Conservation (phyloP, 257 asterid species). For the Plantago elongata region DNA sequence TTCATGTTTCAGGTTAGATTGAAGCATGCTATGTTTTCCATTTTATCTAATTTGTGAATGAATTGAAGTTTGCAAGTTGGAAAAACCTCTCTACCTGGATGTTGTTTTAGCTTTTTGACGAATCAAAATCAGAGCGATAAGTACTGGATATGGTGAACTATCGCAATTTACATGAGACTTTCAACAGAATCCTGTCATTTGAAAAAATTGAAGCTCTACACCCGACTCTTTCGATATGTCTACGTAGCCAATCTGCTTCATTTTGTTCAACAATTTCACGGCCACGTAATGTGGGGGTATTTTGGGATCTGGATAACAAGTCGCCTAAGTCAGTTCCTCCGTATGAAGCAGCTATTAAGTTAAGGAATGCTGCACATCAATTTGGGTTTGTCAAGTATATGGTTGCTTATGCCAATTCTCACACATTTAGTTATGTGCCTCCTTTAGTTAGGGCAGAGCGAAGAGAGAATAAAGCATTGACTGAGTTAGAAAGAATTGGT, state of each 20-base stretch:
- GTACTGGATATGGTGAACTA: slow-evolving; percentile 28
- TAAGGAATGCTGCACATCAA: slow-evolving; percentile 56
- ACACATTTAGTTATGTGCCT: slow-evolving; percentile 71
- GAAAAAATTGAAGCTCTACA: slow-evolving; percentile 11
- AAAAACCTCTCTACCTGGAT: not conserved
- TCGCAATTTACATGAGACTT: slow-evolving; percentile 19
- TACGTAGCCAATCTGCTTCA: slow-evolving; percentile 30
- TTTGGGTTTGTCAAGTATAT: slow-evolving; percentile 70
- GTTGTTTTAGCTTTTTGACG: slow-evolving; percentile 1
- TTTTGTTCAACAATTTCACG: slow-evolving; percentile 23
- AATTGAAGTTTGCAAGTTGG: not conserved
- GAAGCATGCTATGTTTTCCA: not conserved
- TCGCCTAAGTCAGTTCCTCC: slow-evolving; percentile 75
- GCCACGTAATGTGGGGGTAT: slow-evolving; percentile 53
- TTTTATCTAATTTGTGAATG: not conserved
- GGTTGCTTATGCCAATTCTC: slow-evolving; percentile 77
- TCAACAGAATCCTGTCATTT: slow-evolving; percentile 11
- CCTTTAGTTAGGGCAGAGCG: slow-evolving; percentile 48
- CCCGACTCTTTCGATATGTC: slow-evolving; percentile 11
- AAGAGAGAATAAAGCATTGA: slow-evolving; percentile 45
- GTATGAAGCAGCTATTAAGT: slow-evolving; percentile 66
- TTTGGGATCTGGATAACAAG: slow-evolving; percentile 95
- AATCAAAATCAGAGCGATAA: slow-evolving; percentile 13
- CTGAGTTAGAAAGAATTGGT: slow-evolving; percentile 51
- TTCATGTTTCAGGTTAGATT: slow-evolving; percentile 8